Base-by-base conservation (phyloP, 2,329 filamentous ascomycete species). In the Pseudogymnoascus pannorum region DNA sequence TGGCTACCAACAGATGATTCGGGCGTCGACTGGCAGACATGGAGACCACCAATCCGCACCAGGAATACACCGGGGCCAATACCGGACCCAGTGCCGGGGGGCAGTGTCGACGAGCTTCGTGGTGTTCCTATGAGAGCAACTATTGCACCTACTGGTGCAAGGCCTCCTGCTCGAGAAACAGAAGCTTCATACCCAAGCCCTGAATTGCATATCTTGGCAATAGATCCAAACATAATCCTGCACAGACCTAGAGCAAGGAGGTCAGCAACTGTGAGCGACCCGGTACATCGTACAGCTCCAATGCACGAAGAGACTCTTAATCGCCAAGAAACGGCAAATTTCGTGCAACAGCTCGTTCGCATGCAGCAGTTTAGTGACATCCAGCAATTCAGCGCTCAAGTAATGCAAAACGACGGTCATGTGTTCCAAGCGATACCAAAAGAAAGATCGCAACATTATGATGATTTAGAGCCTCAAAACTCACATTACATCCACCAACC, bases 241-340 rank as follows among this genome's bases (percentile, higher is more conserved):
- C 57, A 40, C 31, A 36, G 16, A 40, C 57, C 57, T 16, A 40
- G 31, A 38, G 20, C 33, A 24, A 36, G 57, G n/a, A 58, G 57
- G 36, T 40, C 36, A 24, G 24, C 20, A 22, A 58, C 33, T 40
- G 57, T 40, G 57, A 58, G 57, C 31, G 57, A 58, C 16, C 57
- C 57, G 26, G 33, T 58, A 12, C 20, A 40, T 36, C 36, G 31
- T 24, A 38, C 57, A 18, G 57, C 18, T 11, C 33, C 31, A 38
- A 38, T 9, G 18, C 31, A 58, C n/a, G 31, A n/a, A 5, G 57
- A 24, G 5, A 58, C 16, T 22, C 31, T 58, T 35, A 38, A 35
- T 20, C 22, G 20, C 22, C 54, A 35, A 24, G 29, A 29, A 20
- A 20, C n/a, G 18, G 20, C 29, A 36, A 18, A 48, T 54, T 31